These are phyloP conservation scores for Dinochytrium kinnereticum DNA, from an alignment of 371 early-diverging fungal genomes.

Conservation along the genomic window DNA sequence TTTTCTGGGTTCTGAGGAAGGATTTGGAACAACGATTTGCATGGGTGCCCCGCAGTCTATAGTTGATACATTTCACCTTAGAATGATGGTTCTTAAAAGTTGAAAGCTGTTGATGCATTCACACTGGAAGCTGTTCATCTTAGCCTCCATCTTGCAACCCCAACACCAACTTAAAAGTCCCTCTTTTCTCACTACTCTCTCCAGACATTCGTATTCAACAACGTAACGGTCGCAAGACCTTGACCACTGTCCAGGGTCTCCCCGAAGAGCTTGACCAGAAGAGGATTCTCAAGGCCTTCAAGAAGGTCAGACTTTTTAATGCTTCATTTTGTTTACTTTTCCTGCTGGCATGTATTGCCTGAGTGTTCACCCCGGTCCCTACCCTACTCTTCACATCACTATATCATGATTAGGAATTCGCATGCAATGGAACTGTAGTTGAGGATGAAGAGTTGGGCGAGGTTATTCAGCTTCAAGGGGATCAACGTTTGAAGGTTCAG, in stretches of 20 bases:
- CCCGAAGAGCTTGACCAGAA: slow-evolving; percentile 87
- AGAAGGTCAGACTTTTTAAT: slow-evolving; percentile 66
- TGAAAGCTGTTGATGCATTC: too few relatives aligned
- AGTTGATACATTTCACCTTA: too few relatives aligned
- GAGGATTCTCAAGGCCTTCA: slow-evolving; percentile 91
- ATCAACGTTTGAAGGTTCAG: slow-evolving; percentile 88
- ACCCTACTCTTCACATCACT: too few relatives aligned
- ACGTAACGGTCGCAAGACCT: slow-evolving; percentile 96
- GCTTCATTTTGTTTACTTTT: too few relatives aligned
- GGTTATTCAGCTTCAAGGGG: slow-evolving; percentile 94
- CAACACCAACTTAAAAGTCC: background rate
- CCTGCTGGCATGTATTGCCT: too few relatives aligned
- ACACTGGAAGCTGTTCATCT: too few relatives aligned
- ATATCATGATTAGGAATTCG: slow-evolving; percentile 77
- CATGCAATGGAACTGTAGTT: slow-evolving; percentile 95
- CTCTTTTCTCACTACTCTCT: background rate
- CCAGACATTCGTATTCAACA: slow-evolving; percentile 94
- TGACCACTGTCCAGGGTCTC: slow-evolving; percentile 93
- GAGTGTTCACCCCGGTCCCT: too few relatives aligned
- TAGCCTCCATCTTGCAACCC: too few relatives aligned
- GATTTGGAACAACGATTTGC: too few relatives aligned
- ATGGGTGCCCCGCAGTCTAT: too few relatives aligned
- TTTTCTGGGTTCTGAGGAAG: too few relatives aligned
- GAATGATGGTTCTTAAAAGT: too few relatives aligned
- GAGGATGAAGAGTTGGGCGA: slow-evolving; percentile 89